Evolutionary conservation across 805 yeast species (phyloP), one percentile per base, ranked within the genome.

Genomic region (Lachancea sp.): DNA sequence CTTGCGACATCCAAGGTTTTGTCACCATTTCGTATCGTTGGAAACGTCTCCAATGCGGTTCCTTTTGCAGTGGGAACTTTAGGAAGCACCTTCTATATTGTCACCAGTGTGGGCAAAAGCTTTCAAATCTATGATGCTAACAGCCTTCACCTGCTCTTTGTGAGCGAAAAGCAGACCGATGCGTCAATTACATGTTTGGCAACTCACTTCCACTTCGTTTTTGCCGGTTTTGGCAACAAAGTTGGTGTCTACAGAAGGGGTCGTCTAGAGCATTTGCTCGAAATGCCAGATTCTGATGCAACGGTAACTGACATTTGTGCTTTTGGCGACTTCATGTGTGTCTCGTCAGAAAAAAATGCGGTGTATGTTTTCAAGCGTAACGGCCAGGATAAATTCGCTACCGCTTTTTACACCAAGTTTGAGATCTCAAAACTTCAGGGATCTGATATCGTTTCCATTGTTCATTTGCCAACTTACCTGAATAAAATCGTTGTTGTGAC

Each of bases 71-170:
- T 88, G 17, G 95, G 98, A 22, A 80, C 91, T 1, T 72, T 91
- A 48, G 99, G 99, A 42, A 75, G 86, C 13, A 80, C 95, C 1
- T 90, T 85, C 57, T 85, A 90, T 57, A 78, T 88, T 33, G 95
- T 83, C 15, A 91, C 98, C 0, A 81, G 86, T 37, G 96, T 93
- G 18, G 98, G 97, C 2, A 74, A 80, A 43, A 75, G 91, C 1
- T 87, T 93, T 69, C 98, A 91, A 63, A 87, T 93, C 25, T 93
- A 85, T 59, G 99, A 93, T 68, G 96, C 85, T 56, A 79, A 91
- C 27, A 87, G 85, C 6, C 69, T 91, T 50, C 93, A 86, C 54
- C 69, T 91, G 50, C 68, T 91, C 18, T 91, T 93, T 65, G 95
- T 91, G 11, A 86, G 96, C 0, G 85, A 80, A 52, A 77, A 75